phyloP scores from a whole-genome alignment of 257 asterid genomes.

The Cynanchum wilfordii region DNA sequence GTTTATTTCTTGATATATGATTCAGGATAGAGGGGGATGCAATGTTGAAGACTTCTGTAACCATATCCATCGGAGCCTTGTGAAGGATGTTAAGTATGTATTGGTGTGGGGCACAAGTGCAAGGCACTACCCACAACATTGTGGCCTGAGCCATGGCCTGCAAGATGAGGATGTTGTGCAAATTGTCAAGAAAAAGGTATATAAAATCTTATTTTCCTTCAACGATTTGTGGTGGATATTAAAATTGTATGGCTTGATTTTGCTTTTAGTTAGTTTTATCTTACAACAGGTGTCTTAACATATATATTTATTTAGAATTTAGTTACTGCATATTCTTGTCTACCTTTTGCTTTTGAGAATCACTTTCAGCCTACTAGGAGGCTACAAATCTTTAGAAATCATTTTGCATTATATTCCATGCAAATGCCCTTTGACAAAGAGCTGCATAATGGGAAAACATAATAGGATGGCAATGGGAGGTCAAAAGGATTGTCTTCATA shows the following conservation, averaged over 20 bases:
- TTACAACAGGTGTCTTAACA: background rate
- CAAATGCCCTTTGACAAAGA: background rate
- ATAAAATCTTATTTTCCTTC: background rate
- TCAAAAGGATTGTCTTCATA: background rate
- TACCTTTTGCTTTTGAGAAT: background rate
- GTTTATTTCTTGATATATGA: background rate
- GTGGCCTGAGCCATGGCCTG: slow-evolving; percentile 84
- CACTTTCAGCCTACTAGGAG: background rate
- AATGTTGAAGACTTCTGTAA: slow-evolving; percentile 88
- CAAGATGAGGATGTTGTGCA: slow-evolving; percentile 97
- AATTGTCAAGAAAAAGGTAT: slow-evolving; percentile 96
- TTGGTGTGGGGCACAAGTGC: slow-evolving; percentile 96
- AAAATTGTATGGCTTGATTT: background rate
- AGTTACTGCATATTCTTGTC: background rate
- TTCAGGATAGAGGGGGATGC: slow-evolving; percentile 99
- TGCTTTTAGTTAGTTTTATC: background rate
- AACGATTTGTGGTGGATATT: background rate
- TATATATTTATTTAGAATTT: background rate
- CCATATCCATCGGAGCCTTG: slow-evolving; percentile 91
- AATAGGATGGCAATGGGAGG: background rate
- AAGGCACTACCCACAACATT: slow-evolving; percentile 94
- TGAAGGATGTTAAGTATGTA: slow-evolving; percentile 93
- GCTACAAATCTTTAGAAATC: background rate
- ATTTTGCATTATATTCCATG: background rate
- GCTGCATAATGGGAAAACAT: background rate